Base-by-base conservation (phyloP, 306 rosid species). In the Canavalia ensiformis region DNA sequence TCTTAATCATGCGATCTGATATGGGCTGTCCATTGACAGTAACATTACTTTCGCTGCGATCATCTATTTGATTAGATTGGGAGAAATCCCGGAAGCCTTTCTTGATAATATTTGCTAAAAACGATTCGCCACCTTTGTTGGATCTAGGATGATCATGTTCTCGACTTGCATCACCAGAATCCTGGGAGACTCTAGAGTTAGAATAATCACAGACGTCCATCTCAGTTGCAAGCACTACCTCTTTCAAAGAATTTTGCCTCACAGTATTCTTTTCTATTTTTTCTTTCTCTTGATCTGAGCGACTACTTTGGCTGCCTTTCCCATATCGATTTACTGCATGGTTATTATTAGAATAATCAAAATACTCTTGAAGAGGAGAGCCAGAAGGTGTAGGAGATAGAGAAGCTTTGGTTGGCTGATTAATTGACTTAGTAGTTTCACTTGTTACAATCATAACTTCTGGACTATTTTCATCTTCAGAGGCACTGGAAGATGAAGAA, bases 151-250 rank as follows among this genome's bases (percentile, higher is more conserved):
- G 98, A 83, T 88, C 89, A 59, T 89, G 91, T 77, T 88, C 97
- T 82, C 68, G 85, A 87, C 86, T 88, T 51, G 75, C 82, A 84
- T 93, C 97, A 51, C 90, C 88, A 7, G 91, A 87, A 77, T 93
- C 99, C 76, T 92, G 98, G 41, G 94, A 86, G 74, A 85, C 84
- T 51, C 84, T 90, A 0, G 88, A 82, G 79, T 93, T 90, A 18
- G 96, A 87, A 88, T 91, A 93, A 74, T 93, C 99, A 80, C 83
- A 86, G 85, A 93, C 92, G 35, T 93, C 99, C 98, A 96, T 90
- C 86, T 93, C 99, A 4, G 94, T 90, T 64, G 94, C 98, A 51
- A 87, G 85, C 45, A 93, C 86, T 78, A 90, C 86, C 63, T 96
- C 97, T 82, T 93, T 89, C 67, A 96, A 76, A 65, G 99, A 96